Conservation (phyloP, 2,329 filamentous ascomycete species). For the Tothia fuscella region DNA sequence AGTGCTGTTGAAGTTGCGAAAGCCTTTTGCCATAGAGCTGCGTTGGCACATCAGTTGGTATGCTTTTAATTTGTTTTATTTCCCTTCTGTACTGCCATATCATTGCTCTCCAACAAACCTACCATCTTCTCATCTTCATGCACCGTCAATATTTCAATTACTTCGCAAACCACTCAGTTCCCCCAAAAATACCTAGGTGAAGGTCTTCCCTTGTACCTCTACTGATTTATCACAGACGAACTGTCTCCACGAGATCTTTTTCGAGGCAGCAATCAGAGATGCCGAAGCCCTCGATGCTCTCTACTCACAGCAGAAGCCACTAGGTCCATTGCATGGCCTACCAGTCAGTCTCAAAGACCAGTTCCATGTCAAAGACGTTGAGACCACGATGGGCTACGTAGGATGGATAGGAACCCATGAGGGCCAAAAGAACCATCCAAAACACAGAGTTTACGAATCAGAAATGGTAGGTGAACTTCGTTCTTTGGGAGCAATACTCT, state of each 20-base stretch:
- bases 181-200: not conserved
- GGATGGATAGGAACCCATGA: constrained; percentile 54
- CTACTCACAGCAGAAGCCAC: constrained; percentile 13
- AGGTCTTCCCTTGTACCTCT: not conserved
- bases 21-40: constrained; percentile 45
- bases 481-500: constrained; percentile 41
- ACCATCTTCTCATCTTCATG: constrained; percentile 1
- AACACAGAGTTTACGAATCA: constrained; percentile 41
- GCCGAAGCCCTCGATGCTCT: constrained; percentile 29
- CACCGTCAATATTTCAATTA: constrained; percentile 15
- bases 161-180: not conserved
- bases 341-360: constrained; percentile 39
- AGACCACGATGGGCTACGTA: constrained; percentile 46
- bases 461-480: constrained; percentile 46
- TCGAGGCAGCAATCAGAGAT: constrained; percentile 31
- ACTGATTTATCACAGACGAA: constrained; percentile 16
- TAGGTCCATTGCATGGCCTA: constrained; percentile 37
- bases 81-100: not conserved
- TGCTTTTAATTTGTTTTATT: too few species aligned
- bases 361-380: constrained; percentile 36
- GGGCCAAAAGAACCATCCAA: constrained; percentile 39
- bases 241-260: constrained; percentile 38
- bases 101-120: not conserved
- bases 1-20: constrained; percentile 42
- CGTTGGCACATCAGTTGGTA: constrained; percentile 39